A percentile compares a stretch with the other conserved stretches of the same genome.
These are phyloP conservation scores for Dryas drummondii DNA, from an alignment of 306 rosid species.

Conservation along the genomic window DNA sequence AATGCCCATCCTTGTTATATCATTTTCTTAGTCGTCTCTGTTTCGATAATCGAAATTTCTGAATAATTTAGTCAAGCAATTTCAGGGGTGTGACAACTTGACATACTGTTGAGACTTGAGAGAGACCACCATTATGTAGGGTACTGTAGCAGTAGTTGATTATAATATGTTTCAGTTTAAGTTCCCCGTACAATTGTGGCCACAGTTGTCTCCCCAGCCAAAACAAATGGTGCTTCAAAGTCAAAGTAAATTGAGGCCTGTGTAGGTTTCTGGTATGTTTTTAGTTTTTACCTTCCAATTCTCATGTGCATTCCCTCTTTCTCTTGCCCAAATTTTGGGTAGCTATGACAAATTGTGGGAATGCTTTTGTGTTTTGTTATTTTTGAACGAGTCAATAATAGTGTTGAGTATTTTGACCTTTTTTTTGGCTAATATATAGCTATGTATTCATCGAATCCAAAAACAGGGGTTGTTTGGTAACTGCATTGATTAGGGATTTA, in stretches of 20 bases:
- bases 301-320: neutral
- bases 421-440: neutral
- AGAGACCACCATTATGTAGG: no score
- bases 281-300: neutral
- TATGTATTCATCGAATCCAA: neutral
- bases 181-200: no score
- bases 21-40: no score
- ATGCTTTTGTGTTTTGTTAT: neutral
- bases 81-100: no score
- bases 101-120: no score
- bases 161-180: no score
- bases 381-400: neutral
- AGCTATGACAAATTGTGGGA: neutral
- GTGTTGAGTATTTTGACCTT: neutral
- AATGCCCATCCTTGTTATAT: no score
- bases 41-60: no score
- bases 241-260: neutral
- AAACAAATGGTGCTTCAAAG: neutral
- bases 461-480: slow-evolving; percentile 31
- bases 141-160: no score
- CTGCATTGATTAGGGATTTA: slow-evolving; percentile 27
- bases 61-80: no score
- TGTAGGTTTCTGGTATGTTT: neutral
- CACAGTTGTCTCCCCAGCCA: neutral
- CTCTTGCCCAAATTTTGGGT: neutral